A percentile compares a stretch with the other conserved stretches of the same genome.
Conservation (phyloP, 2,329 filamentous ascomycete genomes). For the Fusarium camptoceras region DNA sequence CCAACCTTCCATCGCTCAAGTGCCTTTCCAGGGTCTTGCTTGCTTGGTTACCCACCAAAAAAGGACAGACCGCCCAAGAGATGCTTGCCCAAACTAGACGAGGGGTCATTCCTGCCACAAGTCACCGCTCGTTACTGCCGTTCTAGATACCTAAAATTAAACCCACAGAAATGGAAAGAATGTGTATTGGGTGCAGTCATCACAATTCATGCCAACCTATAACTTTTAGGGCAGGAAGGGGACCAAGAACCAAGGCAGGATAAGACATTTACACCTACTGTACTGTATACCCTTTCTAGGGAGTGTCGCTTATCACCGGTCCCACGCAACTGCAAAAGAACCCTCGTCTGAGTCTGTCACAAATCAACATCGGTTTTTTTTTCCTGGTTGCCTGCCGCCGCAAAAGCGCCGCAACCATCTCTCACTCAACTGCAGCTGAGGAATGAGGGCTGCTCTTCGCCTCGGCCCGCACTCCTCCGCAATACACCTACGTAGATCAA, state of each 20-base stretch:
- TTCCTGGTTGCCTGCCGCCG: conserved; percentile 19
- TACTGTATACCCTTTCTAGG: not conserved
- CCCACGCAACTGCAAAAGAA: conserved; percentile 3
- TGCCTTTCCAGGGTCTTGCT: conserved; percentile 2
- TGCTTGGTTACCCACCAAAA: not conserved
- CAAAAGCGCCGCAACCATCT: conserved; percentile 9
- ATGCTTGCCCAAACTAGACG: conserved; percentile 16
- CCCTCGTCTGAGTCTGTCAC: not conserved
- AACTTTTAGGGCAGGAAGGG: not conserved
- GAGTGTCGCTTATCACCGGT: conserved; percentile 9
- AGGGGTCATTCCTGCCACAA: conserved; percentile 44
- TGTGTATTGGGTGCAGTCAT: conserved; percentile 18
- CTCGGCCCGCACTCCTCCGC: conserved; percentile 40
- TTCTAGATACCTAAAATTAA: conserved; percentile 11
- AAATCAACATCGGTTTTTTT: conserved; percentile 1
- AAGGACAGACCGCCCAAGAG: conserved; percentile 22
- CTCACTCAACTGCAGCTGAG: conserved; percentile 19
- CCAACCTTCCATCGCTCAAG: not conserved
- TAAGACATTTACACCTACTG: not conserved
- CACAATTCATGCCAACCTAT: conserved; percentile 19
- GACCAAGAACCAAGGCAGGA: not conserved
- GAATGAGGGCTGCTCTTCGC: conserved; percentile 46
- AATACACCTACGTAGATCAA: conserved; percentile 35
- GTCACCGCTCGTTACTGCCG: conserved; percentile 47
- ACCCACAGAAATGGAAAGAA: conserved; percentile 36